Base-by-base conservation (phyloP, 2,329 filamentous ascomycete species). In the Fusarium sp. region DNA sequence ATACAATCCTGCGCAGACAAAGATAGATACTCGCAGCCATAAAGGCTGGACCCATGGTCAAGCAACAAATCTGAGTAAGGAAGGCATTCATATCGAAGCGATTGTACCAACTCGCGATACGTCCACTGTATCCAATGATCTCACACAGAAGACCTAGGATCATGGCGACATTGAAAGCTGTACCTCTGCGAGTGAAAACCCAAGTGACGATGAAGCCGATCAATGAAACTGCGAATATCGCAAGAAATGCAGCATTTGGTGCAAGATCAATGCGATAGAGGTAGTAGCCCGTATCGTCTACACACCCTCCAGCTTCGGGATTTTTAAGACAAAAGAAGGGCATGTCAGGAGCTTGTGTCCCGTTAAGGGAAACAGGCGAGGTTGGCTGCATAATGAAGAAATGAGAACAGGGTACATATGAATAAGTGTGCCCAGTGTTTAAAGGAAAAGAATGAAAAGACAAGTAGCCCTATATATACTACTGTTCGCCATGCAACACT, bases 11-110 rank as follows among this genome's bases (percentile, higher is more conserved):
- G 16, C 85, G 79, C 54, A 92, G 82, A 68, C 88, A 91, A 58
- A 93, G 82, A 76, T 93, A 93, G 44, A 93, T 86, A 3, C 86
- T 88, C 2, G 89, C 91, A 13, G 89, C 87, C 78, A 92, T 84
- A 77, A 92, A 92, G 3, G 90, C 90, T 0, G 91, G 91, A 0
- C 85, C 90, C 66, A 92, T 86, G 7, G 90, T 92, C 64, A 93
- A 83, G 72, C 87, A 89, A 76, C 88, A 86, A 42, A 91, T 87
- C 78, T 92, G 89, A 42, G 90, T 87, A 62, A 88, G 75, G 79
- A 88, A 88, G 25, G 82, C 81, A 44, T 81, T 78, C 69, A 84
- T 78, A n/a, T 75, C 72, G 83, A 85, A 91, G 7, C 85, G 86
- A 75, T 92, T 86, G 42, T 85, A 56, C 76, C 86, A 86, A 76